A percentile compares a stretch with the other conserved stretches of the same genome.
Evolutionary conservation across 2,329 filamentous ascomycete species (phyloP).

Genomic region (Drechslerella stenobrocha): DNA sequence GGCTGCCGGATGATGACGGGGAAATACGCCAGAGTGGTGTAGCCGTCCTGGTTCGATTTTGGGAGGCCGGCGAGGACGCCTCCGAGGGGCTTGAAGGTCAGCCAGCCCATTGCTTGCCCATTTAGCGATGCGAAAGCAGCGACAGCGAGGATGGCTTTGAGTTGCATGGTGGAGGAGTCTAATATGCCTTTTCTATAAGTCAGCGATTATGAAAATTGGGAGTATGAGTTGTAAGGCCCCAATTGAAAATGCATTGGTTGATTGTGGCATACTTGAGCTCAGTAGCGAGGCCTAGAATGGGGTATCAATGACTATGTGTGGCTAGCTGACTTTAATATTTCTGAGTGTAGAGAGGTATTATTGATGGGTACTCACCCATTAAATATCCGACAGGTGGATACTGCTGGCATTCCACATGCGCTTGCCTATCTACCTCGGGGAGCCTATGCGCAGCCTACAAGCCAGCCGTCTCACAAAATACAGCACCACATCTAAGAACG

Average conservation of each 20-base stretch:
- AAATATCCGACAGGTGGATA: background rate
- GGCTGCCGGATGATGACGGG: conserved; percentile 30
- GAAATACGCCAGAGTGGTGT: conserved; percentile 31
- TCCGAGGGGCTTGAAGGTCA: conserved; percentile 22
- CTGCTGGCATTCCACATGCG: too few species aligned
- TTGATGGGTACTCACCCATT: background rate
- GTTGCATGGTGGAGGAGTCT: conserved; percentile 8
- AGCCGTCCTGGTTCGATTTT: conserved; percentile 23
- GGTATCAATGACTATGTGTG: too few species aligned
- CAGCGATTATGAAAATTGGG: background rate
- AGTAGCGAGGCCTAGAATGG: background rate
- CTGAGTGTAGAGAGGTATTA: background rate
- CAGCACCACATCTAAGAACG: background rate
- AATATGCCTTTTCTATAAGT: background rate
- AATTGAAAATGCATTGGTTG: background rate
- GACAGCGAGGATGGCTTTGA: conserved; percentile 21
- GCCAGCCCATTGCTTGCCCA: conserved; percentile 19
- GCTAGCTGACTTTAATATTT: background rate
- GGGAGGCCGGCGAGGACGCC: conserved; percentile 15
- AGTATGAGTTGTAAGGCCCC: background rate
- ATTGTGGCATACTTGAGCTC: background rate
- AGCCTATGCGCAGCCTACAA: too few species aligned
- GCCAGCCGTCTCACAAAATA: too few species aligned
- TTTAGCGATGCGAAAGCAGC: conserved; percentile 14
- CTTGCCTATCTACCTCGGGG: too few species aligned